Percentiles rank a stretch among this genome's conserved stretches.
phyloP scores from a whole-genome alignment of 805 yeast genomes.

The Tetrapisispora iriomotensis region DNA sequence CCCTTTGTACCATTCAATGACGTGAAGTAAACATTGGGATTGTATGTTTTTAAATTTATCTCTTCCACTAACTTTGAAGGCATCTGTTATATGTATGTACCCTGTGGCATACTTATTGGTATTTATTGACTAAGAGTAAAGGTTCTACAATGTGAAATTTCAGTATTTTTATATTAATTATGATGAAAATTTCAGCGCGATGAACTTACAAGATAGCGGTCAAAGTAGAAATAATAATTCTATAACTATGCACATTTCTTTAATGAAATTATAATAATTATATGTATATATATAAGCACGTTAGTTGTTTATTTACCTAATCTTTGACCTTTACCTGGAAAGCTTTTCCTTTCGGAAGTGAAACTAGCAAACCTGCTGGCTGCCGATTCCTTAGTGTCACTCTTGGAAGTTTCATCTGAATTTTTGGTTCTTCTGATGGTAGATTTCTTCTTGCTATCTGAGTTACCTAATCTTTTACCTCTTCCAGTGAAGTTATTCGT shows the following conservation, averaged over 20 bases:
- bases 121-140: too few relatives aligned
- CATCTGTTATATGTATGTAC: not conserved
- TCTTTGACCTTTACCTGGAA: conserved; percentile 5
- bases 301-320: conserved; percentile 1
- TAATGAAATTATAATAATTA: too few relatives aligned
- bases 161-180: not conserved
- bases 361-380: not conserved
- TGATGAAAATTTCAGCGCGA: too few relatives aligned
- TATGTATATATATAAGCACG: not conserved
- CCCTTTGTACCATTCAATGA: conserved; percentile 13
- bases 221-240: too few relatives aligned
- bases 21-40: conserved; percentile 28
- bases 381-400: not conserved
- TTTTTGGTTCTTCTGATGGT: not conserved
- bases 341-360: conserved; percentile 2
- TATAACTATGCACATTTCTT: too few relatives aligned
- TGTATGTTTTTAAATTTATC: conserved; percentile 24
- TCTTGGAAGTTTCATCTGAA: not conserved
- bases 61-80: conserved; percentile 21
- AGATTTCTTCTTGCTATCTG: not conserved
- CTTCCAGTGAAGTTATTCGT: conserved; percentile 4
- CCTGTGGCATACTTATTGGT: too few relatives aligned
- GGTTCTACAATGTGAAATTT: too few relatives aligned
- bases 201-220: too few relatives aligned
- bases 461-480: conserved; percentile 7